Percentiles rank a stretch among this genome's conserved stretches.
Conservation (phyloP, 2,329 filamentous ascomycete species). For the Clonostachys solani region DNA sequence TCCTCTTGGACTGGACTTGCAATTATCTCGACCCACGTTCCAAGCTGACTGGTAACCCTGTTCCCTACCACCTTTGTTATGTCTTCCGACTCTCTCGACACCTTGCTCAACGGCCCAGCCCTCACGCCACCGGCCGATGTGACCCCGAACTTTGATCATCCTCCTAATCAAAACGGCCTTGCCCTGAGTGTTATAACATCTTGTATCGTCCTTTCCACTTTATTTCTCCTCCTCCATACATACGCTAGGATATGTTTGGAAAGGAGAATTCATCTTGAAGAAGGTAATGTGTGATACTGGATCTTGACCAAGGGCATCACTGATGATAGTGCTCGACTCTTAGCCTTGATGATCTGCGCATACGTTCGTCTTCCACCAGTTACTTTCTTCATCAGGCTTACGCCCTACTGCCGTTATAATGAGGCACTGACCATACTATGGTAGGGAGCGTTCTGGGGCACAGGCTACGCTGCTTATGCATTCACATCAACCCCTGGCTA, state of each 20-base stretch:
- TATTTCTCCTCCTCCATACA: slow-evolving; percentile 3
- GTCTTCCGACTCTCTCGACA: no score
- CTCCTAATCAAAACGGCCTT: slow-evolving; percentile 7
- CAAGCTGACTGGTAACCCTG: no score
- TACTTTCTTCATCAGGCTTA: neutral
- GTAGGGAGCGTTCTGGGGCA: slow-evolving; percentile 9
- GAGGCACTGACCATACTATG: no score
- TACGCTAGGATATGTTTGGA: slow-evolving; percentile 4
- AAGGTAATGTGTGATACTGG: slow-evolving; percentile 2
- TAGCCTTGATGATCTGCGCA: neutral
- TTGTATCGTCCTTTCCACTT: neutral
- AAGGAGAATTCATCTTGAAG: slow-evolving; percentile 4
- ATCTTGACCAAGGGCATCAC: neutral
- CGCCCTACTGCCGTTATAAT: no score
- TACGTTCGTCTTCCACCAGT: neutral
- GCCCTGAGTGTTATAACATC: slow-evolving; percentile 4
- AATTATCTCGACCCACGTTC: no score
- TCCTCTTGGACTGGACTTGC: no score
- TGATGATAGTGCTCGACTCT: no score
- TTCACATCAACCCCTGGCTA: slow-evolving; percentile 23
- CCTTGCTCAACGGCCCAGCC: slow-evolving; percentile 4
- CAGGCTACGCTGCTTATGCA: slow-evolving; percentile 10
- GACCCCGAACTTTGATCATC: slow-evolving; percentile 4
- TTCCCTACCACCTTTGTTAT: no score
- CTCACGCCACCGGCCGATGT: slow-evolving; percentile 4